Percentiles rank a stretch among this genome's conserved stretches.
phyloP scores from a whole-genome alignment of 176 grass and related monocot species.

The Chrysopogon serrulatus region DNA sequence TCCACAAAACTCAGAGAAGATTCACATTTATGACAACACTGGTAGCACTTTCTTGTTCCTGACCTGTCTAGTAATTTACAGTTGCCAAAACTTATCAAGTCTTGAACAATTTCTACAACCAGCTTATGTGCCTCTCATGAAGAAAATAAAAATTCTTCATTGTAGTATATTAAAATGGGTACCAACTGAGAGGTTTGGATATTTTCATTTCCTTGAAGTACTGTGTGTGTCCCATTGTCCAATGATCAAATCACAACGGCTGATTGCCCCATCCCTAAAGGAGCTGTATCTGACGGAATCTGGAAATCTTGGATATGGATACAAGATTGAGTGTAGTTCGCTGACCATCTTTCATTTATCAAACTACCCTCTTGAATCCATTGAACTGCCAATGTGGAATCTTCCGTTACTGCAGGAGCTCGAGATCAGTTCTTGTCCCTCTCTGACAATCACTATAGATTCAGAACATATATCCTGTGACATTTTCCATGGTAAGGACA shows the following conservation, averaged over 20 bases:
- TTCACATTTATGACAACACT: not conserved
- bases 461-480: not conserved
- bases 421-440: not conserved
- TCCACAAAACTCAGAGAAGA: not conserved
- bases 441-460: not conserved
- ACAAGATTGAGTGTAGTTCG: not conserved
- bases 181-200: not conserved
- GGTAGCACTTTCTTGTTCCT: not conserved
- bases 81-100: not conserved
- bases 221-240: not conserved
- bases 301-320: not conserved
- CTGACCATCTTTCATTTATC: not conserved
- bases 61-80: not conserved
- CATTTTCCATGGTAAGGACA: not conserved
- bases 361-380: too few relatives aligned
- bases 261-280: not conserved
- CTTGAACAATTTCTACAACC: not conserved
- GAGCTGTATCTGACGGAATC: not conserved
- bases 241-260: not conserved
- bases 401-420: not conserved
- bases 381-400: not conserved
- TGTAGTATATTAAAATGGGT: not conserved
- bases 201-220: not conserved
- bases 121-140: not conserved
- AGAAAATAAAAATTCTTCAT: not conserved